Percentiles rank a stretch among this genome's conserved stretches.
Evolutionary conservation across 148 eudicot species (phyloP).

Genomic region (Hydrangea macrophylla): DNA sequence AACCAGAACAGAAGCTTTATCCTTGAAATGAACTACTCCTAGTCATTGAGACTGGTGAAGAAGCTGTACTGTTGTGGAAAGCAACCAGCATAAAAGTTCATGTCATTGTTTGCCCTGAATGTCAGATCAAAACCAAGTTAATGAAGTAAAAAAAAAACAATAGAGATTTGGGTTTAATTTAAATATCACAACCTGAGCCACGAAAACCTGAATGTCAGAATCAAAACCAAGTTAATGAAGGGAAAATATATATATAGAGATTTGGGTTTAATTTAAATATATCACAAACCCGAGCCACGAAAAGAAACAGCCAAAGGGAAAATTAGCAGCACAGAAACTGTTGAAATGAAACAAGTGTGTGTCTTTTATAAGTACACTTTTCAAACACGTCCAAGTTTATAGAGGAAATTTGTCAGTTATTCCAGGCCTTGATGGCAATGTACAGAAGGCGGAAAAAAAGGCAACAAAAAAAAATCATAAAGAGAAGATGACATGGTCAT

Average conservation of each 20-base stretch:
- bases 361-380: background rate
- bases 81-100: conserved; percentile 6
- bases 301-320: background rate
- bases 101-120: conserved; percentile 3
- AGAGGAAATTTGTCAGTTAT: background rate
- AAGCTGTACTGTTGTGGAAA: background rate
- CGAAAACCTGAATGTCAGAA: background rate
- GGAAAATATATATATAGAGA: no score
- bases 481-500: no score
- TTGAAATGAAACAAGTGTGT: background rate
- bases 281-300: background rate
- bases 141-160: background rate
- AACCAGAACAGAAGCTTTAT: background rate
- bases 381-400: background rate
- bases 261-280: background rate
- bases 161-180: background rate
- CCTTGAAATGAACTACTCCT: no score
- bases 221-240: conserved; percentile 10
- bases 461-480: background rate
- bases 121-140: conserved; percentile 9
- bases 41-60: background rate
- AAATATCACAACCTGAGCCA: background rate
- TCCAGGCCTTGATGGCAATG: background rate
- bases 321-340: background rate
- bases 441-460: no score